Percentiles rank a stretch among this genome's conserved stretches.
Evolutionary conservation across 371 early-diverging fungal species (phyloP).

Genomic region (Mucor piriformis): DNA sequence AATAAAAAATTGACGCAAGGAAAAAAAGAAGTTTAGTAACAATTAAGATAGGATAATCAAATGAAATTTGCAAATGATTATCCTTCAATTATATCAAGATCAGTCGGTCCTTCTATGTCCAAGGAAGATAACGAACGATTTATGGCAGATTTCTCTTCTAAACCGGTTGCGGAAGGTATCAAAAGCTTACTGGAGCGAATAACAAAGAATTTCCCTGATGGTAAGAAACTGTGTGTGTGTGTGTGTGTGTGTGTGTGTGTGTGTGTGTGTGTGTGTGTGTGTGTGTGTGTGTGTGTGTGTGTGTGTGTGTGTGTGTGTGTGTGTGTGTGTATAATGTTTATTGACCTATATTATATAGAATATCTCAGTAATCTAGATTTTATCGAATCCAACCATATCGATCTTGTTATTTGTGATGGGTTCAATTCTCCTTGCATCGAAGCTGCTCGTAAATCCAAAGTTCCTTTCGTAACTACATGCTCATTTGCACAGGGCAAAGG

Average conservation of each 20-base stretch:
- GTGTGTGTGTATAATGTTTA: too few species aligned
- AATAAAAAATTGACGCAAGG: not conserved
- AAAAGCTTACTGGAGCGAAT: not conserved
- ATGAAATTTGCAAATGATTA: conserved; percentile 17
- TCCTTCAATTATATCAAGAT: conserved; percentile 14
- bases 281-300: too few species aligned
- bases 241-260: too few species aligned
- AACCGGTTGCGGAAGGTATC: not conserved
- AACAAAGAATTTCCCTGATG: not conserved
- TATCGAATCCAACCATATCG: conserved; percentile 7
- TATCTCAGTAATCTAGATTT: not conserved
- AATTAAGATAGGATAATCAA: conserved; percentile 14
- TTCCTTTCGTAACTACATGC: conserved; percentile 16
- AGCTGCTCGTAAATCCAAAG: not conserved
- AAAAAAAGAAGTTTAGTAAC: not conserved
- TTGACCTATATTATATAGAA: too few species aligned
- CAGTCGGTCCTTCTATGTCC: conserved; percentile 6
- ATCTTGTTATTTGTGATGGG: conserved; percentile 19
- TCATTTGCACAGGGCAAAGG: not conserved
- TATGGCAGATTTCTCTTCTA: not conserved
- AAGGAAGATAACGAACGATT: not conserved
- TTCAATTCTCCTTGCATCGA: conserved; percentile 15
- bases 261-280: too few species aligned
- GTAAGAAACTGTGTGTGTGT: not conserved
- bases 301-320: too few species aligned